These are phyloP conservation scores for Nemania sp. DNA, from an alignment of 2,329 filamentous ascomycete genomes.

Conservation along the genomic window DNA sequence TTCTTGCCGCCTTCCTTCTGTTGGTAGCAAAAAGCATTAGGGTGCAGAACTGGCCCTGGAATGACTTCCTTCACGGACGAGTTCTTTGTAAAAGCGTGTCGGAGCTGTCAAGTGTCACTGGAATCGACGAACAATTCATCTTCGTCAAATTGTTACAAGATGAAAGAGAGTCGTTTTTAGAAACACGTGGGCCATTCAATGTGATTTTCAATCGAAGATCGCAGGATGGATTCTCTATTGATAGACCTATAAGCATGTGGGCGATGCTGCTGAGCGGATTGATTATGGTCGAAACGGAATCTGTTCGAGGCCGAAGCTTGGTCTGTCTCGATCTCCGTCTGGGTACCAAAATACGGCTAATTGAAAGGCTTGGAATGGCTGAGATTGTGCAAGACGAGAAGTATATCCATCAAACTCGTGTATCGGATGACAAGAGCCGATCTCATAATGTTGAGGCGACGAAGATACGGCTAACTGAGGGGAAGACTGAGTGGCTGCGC, in stretches of 20 bases:
- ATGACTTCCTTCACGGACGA: neutral
- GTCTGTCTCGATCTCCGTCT: neutral
- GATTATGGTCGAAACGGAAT: neutral
- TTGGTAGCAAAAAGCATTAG: neutral
- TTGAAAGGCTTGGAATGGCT: too few relatives aligned
- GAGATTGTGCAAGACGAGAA: too few relatives aligned
- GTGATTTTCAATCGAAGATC: neutral
- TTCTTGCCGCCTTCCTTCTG: neutral
- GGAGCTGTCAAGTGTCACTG: constrained; percentile 1
- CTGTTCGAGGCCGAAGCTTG: neutral
- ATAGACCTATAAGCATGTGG: neutral
- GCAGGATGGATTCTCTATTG: neutral
- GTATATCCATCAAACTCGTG: too few relatives aligned
- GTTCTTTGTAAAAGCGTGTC: neutral
- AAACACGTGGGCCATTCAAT: neutral
- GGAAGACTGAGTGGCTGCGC: too few relatives aligned
- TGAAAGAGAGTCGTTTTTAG: neutral
- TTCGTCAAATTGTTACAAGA: neutral
- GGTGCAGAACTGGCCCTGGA: neutral
- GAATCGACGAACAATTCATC: neutral
- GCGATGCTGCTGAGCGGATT: neutral
- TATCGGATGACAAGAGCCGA: too few relatives aligned
- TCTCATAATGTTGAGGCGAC: too few relatives aligned
- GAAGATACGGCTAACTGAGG: too few relatives aligned
- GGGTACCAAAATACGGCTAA: too few relatives aligned